Evolutionary conservation across 805 yeast species (phyloP).

Genomic region (Lipomyces sp.): DNA sequence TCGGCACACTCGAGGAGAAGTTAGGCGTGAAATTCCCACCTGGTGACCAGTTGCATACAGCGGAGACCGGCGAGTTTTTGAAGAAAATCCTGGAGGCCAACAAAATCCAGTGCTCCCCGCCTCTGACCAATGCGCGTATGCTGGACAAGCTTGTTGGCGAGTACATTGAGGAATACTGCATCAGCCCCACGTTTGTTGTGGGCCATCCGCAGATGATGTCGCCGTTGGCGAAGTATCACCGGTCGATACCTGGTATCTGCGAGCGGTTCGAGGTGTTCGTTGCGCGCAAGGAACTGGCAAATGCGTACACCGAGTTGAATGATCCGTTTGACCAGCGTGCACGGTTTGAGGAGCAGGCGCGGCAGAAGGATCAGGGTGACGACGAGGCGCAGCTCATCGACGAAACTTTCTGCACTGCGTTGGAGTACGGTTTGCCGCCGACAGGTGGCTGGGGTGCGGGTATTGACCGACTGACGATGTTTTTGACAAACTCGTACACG

Average conservation of each 20-base stretch:
- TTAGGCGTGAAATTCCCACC: constrained; percentile 89
- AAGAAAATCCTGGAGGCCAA: constrained; percentile 71
- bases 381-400: constrained; percentile 97
- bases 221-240: constrained; percentile 94
- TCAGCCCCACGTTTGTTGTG: constrained; percentile 95
- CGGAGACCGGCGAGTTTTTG: constrained; percentile 87
- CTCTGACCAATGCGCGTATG: constrained; percentile 97
- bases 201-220: constrained; percentile 99
- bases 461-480: constrained; percentile 97
- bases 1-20: constrained; percentile 86
- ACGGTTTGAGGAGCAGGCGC: constrained; percentile 98
- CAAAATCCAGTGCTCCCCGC: constrained; percentile 85
- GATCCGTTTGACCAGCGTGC: constrained; percentile 98
- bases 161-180: constrained; percentile 79
- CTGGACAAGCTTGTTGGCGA: constrained; percentile 97
- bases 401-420: constrained; percentile 95
- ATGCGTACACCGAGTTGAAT: constrained; percentile 97
- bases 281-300: constrained; percentile 96
- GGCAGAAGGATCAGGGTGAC: constrained; percentile 98
- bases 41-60: constrained; percentile 91
- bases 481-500: constrained; percentile 92
- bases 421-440: constrained; percentile 98
- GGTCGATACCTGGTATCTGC: constrained; percentile 89
- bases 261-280: constrained; percentile 98
- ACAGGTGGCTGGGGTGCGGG: constrained; percentile 99